Conservation (phyloP, 2,329 filamentous ascomycete species). For the Diaporthe citrichinensis region DNA sequence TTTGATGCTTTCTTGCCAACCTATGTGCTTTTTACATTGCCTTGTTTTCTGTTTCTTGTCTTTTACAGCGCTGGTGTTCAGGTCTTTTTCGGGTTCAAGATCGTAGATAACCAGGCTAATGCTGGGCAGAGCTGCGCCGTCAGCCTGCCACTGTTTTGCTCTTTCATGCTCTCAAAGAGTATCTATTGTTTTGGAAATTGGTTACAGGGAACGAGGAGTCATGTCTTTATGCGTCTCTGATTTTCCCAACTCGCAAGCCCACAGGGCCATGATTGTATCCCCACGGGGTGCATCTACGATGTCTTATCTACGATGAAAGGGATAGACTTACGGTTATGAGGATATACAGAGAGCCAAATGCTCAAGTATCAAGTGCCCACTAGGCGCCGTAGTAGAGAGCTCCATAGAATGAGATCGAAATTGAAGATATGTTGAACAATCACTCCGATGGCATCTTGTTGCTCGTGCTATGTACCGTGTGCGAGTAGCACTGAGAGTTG, state of each 20-base stretch:
- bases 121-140: conserved; percentile 19
- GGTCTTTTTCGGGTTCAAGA: conserved; percentile 26
- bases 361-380: conserved; percentile 7
- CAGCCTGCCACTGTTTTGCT: conserved; percentile 16
- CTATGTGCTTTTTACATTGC: neutral
- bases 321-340: conserved; percentile 24
- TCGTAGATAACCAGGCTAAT: conserved; percentile 22
- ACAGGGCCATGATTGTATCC: neutral
- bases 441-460: too few relatives aligned
- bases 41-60: conserved; percentile 23
- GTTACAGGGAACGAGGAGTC: conserved; percentile 27
- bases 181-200: conserved; percentile 10
- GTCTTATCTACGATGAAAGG: conserved; percentile 21
- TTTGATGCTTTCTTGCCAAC: neutral
- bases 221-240: conserved; percentile 1
- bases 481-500: neutral
- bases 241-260: neutral
- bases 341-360: neutral
- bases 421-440: neutral
- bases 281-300: conserved; percentile 1
- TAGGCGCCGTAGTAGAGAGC: conserved; percentile 20
- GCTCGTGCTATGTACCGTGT: neutral
- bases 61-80: conserved; percentile 40
- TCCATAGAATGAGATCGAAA: conserved; percentile 11
- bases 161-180: conserved; percentile 17